These are phyloP conservation scores for Erigeron canadensis DNA, from an alignment of 129 eudicot genomes.

Conservation along the genomic window DNA sequence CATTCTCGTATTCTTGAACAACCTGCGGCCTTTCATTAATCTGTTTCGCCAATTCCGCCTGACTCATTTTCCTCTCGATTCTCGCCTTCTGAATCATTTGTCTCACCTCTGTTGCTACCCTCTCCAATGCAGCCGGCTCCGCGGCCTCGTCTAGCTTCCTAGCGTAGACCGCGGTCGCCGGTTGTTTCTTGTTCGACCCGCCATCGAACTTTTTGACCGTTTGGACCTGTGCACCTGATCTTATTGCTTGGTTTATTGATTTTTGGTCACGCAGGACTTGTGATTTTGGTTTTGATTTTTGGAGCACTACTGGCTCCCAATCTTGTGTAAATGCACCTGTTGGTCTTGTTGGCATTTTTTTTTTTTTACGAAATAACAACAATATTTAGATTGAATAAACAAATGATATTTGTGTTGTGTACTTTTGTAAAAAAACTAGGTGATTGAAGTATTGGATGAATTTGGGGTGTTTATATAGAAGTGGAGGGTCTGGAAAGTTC, in stretches of 20 bases:
- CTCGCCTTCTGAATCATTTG: constrained; percentile 66
- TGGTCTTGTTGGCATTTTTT: constrained; percentile 44
- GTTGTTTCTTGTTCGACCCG: constrained; percentile 52
- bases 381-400: too few relatives aligned
- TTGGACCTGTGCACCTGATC: constrained; percentile 55
- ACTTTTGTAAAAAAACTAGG: too few relatives aligned
- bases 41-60: constrained; percentile 58
- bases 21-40: constrained; percentile 71
- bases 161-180: constrained; percentile 53
- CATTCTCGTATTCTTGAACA: constrained; percentile 74
- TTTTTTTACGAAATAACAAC: neutral
- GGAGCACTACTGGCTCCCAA: constrained; percentile 77
- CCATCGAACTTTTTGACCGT: constrained; percentile 62
- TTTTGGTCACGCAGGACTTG: constrained; percentile 54
- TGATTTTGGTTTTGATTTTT: constrained; percentile 48
- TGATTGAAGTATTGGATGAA: too few relatives aligned
- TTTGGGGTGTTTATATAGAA: neutral
- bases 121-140: constrained; percentile 56
- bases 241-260: constrained; percentile 54
- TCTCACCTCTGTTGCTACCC: constrained; percentile 54
- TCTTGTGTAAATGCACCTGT: constrained; percentile 49
- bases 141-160: constrained; percentile 66
- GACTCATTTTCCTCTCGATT: constrained; percentile 64
- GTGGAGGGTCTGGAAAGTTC: neutral
- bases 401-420: too few relatives aligned